Conservation (phyloP, 352 stramenopile genomes). For the Globisporangium yorkense region DNA sequence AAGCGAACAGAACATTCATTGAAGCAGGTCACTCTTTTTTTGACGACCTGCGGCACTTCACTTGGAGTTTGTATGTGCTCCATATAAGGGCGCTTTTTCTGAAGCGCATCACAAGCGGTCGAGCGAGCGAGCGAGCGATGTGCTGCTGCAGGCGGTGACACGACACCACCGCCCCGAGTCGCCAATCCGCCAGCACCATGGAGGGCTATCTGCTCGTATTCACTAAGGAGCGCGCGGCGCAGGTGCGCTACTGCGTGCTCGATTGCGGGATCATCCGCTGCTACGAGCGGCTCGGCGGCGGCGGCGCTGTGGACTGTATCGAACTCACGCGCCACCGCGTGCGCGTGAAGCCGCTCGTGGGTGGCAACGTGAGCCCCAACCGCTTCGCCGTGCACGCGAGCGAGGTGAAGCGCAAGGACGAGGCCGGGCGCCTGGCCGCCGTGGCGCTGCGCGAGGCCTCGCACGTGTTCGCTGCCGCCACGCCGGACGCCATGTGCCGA, state of each 20-base stretch:
- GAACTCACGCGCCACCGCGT: slow-evolving; percentile 63
- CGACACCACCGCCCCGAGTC: not conserved
- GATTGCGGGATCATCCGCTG: slow-evolving; percentile 57
- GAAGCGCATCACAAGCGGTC: not conserved
- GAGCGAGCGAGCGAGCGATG: not conserved
- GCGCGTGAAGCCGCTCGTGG: slow-evolving; percentile 38
- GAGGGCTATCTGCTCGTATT: slow-evolving; percentile 73
- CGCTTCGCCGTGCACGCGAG: slow-evolving; percentile 48
- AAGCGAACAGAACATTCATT: too few species aligned
- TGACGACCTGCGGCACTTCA: not conserved
- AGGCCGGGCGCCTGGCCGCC: slow-evolving; percentile 32
- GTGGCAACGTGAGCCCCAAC: slow-evolving; percentile 55
- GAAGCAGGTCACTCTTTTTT: too few species aligned
- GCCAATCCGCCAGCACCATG: slow-evolving; percentile 25
- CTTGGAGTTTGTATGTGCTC: slow-evolving; percentile 1
- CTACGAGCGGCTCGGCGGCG: slow-evolving; percentile 30
- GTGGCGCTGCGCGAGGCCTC: slow-evolving; percentile 23
- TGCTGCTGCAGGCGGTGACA: too few species aligned
- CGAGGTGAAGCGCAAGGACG: slow-evolving; percentile 48
- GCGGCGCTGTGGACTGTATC: slow-evolving; percentile 29
- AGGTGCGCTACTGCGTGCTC: slow-evolving; percentile 60
- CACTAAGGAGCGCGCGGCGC: slow-evolving; percentile 31
- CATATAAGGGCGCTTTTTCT: not conserved
- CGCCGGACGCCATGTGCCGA: slow-evolving; percentile 45
- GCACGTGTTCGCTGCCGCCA: slow-evolving; percentile 47